Evolutionary conservation across 805 yeast genomes (phyloP), one percentile per base, ranked within the genome.

Genomic region (Metschnikowia matae): DNA sequence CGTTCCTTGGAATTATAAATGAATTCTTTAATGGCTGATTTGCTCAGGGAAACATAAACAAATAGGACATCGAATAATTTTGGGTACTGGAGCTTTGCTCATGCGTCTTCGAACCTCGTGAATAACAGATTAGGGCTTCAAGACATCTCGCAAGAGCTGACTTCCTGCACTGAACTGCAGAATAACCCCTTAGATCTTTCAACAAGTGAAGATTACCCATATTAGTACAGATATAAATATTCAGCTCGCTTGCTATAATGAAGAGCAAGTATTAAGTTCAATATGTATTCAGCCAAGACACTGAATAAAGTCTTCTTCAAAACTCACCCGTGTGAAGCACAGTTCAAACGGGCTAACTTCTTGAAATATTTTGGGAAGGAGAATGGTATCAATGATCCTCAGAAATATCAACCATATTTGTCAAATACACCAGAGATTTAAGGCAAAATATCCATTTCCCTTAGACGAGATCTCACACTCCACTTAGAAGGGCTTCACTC

Each of bases 401-500:
- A 26, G 11, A 26, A 26, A 26, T 26, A 26, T 8, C 10, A 26
- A 8, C 29, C 11, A 26, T 26, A 26, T 23, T 7, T 7, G 29
- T 26, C 29, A 26, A 26, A 26, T 26, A 26, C 4, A 26, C 29
- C 11, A 10, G 29, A 8, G 11, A 26, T 18, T 18, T 7, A 11
- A 17, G 11, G 39, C 23, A 38, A 20, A 14, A 13, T 21, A 11
- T 10, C 10, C 41, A 21, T 10, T 23, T n/a, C n/a, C 17, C 14
- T 21, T 31, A 14, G 17, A 21, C 17, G 4, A 21, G 6, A 14
- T 7, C 7, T 39, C 8, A 39, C 8, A 13, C 15, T n/a, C 6
- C 11, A 11, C 21, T 35, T 29, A 45, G n/a, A 14, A 18, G 23
- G 2, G 43, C 42, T 14, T 39, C 29, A 21, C 44, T 83, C 44